Percentiles rank a stretch among this genome's conserved stretches.
Conservation (phyloP, 148 eudicot genomes). For the Nyssa sinensis region DNA sequence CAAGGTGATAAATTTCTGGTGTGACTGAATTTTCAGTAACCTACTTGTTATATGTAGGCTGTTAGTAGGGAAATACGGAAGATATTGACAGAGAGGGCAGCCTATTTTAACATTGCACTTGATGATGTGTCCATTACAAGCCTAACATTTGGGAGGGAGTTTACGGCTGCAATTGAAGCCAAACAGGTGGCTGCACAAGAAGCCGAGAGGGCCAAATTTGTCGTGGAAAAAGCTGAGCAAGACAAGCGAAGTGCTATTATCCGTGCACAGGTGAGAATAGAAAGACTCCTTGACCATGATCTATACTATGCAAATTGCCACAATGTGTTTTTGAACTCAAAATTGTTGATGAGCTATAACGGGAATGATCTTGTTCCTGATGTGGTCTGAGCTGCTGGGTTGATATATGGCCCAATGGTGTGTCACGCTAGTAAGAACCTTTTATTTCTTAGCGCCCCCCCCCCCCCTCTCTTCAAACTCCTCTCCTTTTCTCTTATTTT, state of each 20-base stretch:
- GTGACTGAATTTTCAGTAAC: background rate
- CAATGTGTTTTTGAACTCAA: background rate
- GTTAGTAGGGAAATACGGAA: slow-evolving; percentile 83
- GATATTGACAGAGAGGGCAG: slow-evolving; percentile 79
- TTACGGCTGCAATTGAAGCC: slow-evolving; percentile 93
- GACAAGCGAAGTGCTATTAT: slow-evolving; percentile 75
- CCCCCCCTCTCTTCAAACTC: too few relatives aligned
- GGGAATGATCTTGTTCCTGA: background rate
- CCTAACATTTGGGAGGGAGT: slow-evolving; percentile 88
- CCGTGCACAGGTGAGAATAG: slow-evolving; percentile 70
- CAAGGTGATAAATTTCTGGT: too few relatives aligned
- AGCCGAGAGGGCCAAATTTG: slow-evolving; percentile 80
- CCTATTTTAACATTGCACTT: slow-evolving; percentile 74
- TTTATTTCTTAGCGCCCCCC: too few relatives aligned
- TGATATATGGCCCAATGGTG: background rate
- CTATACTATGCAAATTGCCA: background rate
- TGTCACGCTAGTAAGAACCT: background rate
- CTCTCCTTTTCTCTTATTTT: background rate
- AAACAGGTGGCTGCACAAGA: slow-evolving; percentile 94
- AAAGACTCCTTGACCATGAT: background rate
- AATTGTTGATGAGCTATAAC: background rate
- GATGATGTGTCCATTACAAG: slow-evolving; percentile 89
- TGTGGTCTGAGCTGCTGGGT: background rate
- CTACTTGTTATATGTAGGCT: slow-evolving; percentile 37
- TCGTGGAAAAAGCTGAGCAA: slow-evolving; percentile 82